Percentiles rank a stretch among this genome's conserved stretches.
Evolutionary conservation across 768 basidiomycete species (phyloP).

Genomic region (Lentinus tigrinus): DNA sequence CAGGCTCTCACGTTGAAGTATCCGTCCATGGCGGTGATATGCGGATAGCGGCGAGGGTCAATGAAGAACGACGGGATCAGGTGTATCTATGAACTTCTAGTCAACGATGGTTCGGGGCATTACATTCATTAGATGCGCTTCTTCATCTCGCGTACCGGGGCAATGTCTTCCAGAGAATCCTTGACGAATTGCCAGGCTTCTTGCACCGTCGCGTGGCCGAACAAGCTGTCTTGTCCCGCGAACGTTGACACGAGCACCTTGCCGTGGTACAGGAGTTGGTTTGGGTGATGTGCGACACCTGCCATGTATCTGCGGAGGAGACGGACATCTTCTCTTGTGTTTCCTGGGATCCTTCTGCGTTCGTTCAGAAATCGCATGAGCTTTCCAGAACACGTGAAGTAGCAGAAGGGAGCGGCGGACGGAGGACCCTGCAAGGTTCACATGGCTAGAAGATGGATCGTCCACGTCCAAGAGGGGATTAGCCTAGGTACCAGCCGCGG

Average conservation of each 20-base stretch:
- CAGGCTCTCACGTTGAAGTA: conserved; percentile 30
- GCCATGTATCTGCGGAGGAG: conserved; percentile 28
- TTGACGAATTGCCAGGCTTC: conserved; percentile 31
- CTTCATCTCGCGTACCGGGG: conserved; percentile 24
- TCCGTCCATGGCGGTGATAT: conserved; percentile 37
- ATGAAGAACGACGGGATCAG: conserved; percentile 33
- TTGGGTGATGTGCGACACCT: conserved; percentile 28
- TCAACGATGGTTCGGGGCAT: no score
- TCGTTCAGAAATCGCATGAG: no score
- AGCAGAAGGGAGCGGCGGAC: background rate
- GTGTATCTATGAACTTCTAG: conserved; percentile 23
- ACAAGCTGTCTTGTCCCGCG: conserved; percentile 35
- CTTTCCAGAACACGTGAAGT: background rate
- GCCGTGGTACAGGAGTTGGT: conserved; percentile 31
- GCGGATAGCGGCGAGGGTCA: conserved; percentile 33
- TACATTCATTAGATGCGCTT: background rate
- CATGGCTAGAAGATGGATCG: no score
- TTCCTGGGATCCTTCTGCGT: conserved; percentile 32
- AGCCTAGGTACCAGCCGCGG: no score
- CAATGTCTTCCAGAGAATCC: conserved; percentile 25
- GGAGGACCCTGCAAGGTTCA: background rate
- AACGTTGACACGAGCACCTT: conserved; percentile 37
- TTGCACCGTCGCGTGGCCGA: conserved; percentile 25
- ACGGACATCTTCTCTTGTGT: conserved; percentile 13
- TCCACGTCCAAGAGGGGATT: no score